Evolutionary conservation across 2,329 filamentous ascomycete species (phyloP).

Genomic region (Microcyclospora tardicrescens): DNA sequence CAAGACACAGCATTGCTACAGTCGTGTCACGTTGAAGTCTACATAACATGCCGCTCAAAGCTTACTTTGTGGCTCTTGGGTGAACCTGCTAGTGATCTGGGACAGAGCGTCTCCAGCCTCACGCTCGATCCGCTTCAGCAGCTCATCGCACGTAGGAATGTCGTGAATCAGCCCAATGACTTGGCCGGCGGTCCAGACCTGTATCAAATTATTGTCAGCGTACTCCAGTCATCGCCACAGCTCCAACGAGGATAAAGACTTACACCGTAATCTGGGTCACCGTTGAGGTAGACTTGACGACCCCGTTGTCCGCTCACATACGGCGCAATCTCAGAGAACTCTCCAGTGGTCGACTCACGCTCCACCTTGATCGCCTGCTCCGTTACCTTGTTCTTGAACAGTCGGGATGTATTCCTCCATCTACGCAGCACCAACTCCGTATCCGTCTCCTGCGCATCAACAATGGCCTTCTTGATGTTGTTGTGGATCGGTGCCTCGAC

Average conservation of each 20-base stretch:
- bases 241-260: slow-evolving; percentile 28
- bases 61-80: too few species aligned
- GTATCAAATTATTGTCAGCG: slow-evolving; percentile 5
- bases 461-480: slow-evolving; percentile 90
- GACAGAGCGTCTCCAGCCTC: slow-evolving; percentile 19
- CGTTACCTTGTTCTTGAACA: slow-evolving; percentile 85
- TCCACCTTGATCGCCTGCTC: slow-evolving; percentile 72
- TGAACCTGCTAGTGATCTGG: slow-evolving; percentile 5
- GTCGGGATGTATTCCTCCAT: slow-evolving; percentile 82
- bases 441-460: slow-evolving; percentile 76
- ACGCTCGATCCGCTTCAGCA: slow-evolving; percentile 33
- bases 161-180: slow-evolving; percentile 56
- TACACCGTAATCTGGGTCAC: slow-evolving; percentile 81
- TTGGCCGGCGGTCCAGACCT: slow-evolving; percentile 96
- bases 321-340: slow-evolving; percentile 79
- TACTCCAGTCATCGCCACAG: neutral
- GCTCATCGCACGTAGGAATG: slow-evolving; percentile 35
- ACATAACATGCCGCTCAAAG: too few species aligned
- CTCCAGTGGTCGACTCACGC: slow-evolving; percentile 64
- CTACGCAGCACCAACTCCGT: slow-evolving; percentile 76
- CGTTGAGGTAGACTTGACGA: slow-evolving; percentile 80
- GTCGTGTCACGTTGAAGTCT: too few species aligned
- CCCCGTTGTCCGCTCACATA: slow-evolving; percentile 85
- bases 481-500: slow-evolving; percentile 82
- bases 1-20: too few species aligned